Percentiles rank a stretch among this genome's conserved stretches.
Evolutionary conservation across 1,284 basidiomycete genomes (phyloP).

Genomic region (Ustilago xerochloae): DNA sequence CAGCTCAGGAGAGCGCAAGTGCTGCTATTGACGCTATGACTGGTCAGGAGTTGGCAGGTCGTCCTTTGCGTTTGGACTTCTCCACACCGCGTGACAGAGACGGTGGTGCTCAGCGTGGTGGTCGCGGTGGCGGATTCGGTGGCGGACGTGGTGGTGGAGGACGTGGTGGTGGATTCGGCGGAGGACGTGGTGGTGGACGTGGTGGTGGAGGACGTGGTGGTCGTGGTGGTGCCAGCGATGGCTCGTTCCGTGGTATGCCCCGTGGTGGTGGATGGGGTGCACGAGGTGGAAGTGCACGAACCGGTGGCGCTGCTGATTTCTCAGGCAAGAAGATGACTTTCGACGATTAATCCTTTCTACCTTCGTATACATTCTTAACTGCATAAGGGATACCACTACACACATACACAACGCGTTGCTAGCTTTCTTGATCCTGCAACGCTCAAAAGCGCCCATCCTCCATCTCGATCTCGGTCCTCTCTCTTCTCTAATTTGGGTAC

Average conservation of each 20-base stretch:
- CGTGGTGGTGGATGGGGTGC: conserved; percentile 69
- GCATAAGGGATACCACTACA: conserved; percentile 11
- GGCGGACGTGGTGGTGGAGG: conserved; percentile 70
- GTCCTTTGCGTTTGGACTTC: conserved; percentile 85
- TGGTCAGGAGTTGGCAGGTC: conserved; percentile 84
- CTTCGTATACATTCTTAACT: not conserved
- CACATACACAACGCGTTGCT: not conserved
- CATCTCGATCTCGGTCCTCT: not conserved
- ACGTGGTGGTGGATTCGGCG: conserved; percentile 44
- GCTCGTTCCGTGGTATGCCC: conserved; percentile 70
- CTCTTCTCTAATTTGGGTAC: conserved; percentile 2
- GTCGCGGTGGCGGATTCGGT: conserved; percentile 71
- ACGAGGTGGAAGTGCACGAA: conserved; percentile 70
- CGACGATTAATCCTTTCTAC: conserved; percentile 68
- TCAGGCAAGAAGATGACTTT: conserved; percentile 88
- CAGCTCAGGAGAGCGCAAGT: conserved; percentile 81
- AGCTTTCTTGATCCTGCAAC: not conserved
- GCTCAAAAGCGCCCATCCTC: conserved; percentile 39
- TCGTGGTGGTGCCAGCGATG: conserved; percentile 70
- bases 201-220: conserved; percentile 77
- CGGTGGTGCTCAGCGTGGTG: conserved; percentile 72
- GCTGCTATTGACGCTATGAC: conserved; percentile 79
- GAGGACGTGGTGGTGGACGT: conserved; percentile 70
- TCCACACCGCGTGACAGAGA: conserved; percentile 81
- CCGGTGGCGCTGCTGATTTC: conserved; percentile 79